Percentiles rank a stretch among this genome's conserved stretches.
These are phyloP conservation scores for Fomitiporia mediterranea DNA, from an alignment of 1,284 basidiomycete genomes.

Conservation along the genomic window DNA sequence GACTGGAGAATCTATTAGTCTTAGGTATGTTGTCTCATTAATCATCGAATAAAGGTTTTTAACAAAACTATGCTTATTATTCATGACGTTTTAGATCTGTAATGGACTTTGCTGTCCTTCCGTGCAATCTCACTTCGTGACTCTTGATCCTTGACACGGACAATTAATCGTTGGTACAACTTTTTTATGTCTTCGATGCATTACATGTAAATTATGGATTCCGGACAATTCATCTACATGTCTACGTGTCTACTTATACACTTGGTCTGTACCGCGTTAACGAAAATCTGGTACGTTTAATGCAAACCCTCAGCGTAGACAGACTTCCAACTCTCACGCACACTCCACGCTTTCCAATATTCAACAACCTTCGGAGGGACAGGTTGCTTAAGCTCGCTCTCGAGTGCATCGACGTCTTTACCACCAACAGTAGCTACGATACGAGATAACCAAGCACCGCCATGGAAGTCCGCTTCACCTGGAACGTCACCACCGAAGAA, in stretches of 20 bases:
- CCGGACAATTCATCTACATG: too few species aligned
- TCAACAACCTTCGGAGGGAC: constrained; percentile 37
- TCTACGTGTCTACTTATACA: background rate
- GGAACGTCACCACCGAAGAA: constrained; percentile 47
- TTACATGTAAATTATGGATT: constrained; percentile 5
- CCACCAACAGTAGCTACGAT: constrained; percentile 28
- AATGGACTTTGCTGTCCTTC: constrained; percentile 19
- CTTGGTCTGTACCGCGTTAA: background rate
- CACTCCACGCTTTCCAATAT: constrained; percentile 48
- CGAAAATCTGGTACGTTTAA: constrained; percentile 26
- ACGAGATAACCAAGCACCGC: constrained; percentile 48
- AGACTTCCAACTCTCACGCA: constrained; percentile 53
- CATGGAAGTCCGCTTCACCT: constrained; percentile 52
- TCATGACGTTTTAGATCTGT: constrained; percentile 13
- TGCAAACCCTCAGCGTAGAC: constrained; percentile 48
- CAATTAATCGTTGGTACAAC: background rate
- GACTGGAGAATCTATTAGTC: constrained; percentile 65
- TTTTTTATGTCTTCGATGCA: background rate
- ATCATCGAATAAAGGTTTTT: background rate
- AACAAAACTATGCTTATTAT: background rate
- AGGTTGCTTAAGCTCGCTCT: constrained; percentile 37
- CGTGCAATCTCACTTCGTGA: background rate
- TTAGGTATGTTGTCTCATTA: constrained; percentile 45
- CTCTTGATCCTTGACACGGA: background rate
- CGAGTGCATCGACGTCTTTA: constrained; percentile 30